A percentile compares a stretch with the other conserved stretches of the same genome.
phyloP scores from a whole-genome alignment of 345 rosid species.

The Brassica incana region DNA sequence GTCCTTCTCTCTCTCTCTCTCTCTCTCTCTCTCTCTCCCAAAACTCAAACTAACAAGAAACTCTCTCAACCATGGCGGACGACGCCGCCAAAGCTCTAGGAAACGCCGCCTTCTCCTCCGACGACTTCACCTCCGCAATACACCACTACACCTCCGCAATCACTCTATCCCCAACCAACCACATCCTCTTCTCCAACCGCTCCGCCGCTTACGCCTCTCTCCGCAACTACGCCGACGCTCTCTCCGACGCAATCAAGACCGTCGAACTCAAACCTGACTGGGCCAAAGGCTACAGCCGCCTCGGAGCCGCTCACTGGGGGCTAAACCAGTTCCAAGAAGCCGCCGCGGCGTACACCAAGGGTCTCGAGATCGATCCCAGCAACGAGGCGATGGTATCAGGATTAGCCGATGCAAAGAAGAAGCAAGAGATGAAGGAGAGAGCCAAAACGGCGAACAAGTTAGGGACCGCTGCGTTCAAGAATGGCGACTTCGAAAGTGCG shows the following conservation, averaged over 20 bases:
- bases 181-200: conserved; percentile 91
- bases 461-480: conserved; percentile 82
- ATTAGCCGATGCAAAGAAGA: conserved; percentile 58
- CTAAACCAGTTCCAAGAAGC: conserved; percentile 59
- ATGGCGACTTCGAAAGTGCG: conserved; percentile 81
- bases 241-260: conserved; percentile 78
- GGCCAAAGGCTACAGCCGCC: conserved; percentile 88
- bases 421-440: conserved; percentile 38
- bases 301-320: conserved; percentile 83
- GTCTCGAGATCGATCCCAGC: conserved; percentile 74
- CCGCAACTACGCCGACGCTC: conserved; percentile 61
- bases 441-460: conserved; percentile 63
- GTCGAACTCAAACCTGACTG: conserved; percentile 87
- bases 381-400: conserved; percentile 82
- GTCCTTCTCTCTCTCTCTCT: not conserved
- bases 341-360: conserved; percentile 64
- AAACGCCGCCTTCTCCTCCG: conserved; percentile 90
- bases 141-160: conserved; percentile 82
- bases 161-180: conserved; percentile 45
- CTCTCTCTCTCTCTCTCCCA: not conserved
- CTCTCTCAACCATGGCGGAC: conserved; percentile 14
- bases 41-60: not conserved
- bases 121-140: conserved; percentile 71
- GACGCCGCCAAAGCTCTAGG: conserved; percentile 65
- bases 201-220: conserved; percentile 93